These are phyloP conservation scores for Hepatocystis sp. DNA, from an alignment of 169 alveolate species.

Conservation along the genomic window DNA sequence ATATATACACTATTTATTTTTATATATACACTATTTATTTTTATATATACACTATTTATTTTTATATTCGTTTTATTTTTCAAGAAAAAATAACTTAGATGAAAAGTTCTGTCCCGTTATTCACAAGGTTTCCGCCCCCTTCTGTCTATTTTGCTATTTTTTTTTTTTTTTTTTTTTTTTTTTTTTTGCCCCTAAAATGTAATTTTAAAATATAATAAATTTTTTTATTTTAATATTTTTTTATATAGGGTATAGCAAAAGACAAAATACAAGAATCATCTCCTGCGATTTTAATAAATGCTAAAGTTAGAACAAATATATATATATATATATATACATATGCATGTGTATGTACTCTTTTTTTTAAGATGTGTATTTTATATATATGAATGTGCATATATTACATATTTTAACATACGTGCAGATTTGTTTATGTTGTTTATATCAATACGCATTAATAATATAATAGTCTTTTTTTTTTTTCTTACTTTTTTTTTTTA, in stretches of 20 bases:
- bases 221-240: too few relatives aligned
- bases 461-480: background rate
- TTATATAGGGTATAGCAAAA: slow-evolving; percentile 83
- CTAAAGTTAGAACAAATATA: slow-evolving; percentile 77
- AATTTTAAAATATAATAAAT: too few relatives aligned
- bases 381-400: too few relatives aligned
- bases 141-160: too few relatives aligned
- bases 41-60: background rate
- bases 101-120: slow-evolving; percentile 87
- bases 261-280: slow-evolving; percentile 87
- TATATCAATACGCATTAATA: background rate
- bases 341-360: background rate
- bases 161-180: slow-evolving; percentile 9
- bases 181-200: slow-evolving; percentile 7
- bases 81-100: slow-evolving; percentile 47
- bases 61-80: slow-evolving; percentile 1
- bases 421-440: background rate
- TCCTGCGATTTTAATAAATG: slow-evolving; percentile 90
- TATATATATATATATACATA: background rate
- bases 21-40: background rate
- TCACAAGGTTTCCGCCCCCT: slow-evolving; percentile 82
- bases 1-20: background rate
- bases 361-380: too few relatives aligned
- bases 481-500: background rate
- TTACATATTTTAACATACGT: background rate